phyloP scores from a whole-genome alignment of 371 early-diverging fungal genomes.

The Capniomyces stellatus region DNA sequence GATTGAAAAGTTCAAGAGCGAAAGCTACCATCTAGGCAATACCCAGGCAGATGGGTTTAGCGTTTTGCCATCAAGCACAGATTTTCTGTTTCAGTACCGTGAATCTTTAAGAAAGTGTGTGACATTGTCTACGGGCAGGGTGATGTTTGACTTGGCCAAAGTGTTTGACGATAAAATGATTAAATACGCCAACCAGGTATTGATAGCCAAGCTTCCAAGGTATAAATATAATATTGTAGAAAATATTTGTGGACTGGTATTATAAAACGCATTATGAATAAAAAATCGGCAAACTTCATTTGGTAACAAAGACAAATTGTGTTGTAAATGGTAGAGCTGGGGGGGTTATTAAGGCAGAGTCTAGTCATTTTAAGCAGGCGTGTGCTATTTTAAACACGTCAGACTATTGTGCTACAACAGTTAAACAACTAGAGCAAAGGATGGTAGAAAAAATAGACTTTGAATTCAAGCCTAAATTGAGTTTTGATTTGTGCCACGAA shows the following conservation, averaged over 20 bases:
- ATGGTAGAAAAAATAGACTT: conserved; percentile 57
- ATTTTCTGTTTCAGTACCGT: conserved; percentile 73
- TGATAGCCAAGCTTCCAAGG: conserved; percentile 41
- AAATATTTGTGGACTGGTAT: no score
- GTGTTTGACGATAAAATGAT: conserved; percentile 62
- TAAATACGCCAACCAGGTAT: conserved; percentile 46
- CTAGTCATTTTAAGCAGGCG: conserved; percentile 13
- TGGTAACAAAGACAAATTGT: no score
- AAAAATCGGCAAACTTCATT: no score
- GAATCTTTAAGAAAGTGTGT: conserved; percentile 70
- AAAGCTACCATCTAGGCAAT: conserved; percentile 13
- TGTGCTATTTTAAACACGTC: conserved; percentile 76
- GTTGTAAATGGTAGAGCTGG: background rate
- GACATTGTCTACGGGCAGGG: conserved; percentile 61
- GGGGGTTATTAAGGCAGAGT: background rate
- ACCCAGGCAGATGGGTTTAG: conserved; percentile 36
- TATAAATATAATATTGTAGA: no score
- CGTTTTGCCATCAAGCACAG: conserved; percentile 72
- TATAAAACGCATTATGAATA: no score
- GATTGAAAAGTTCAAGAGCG: conserved; percentile 20
- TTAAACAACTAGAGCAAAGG: conserved; percentile 71
- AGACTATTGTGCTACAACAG: conserved; percentile 81
- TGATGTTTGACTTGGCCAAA: conserved; percentile 51
- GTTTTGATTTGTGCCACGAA: conserved; percentile 51
- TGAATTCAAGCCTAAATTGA: conserved; percentile 38